Evolutionary conservation across 768 basidiomycete genomes (phyloP).

Genomic region (Harrya chromipes): DNA sequence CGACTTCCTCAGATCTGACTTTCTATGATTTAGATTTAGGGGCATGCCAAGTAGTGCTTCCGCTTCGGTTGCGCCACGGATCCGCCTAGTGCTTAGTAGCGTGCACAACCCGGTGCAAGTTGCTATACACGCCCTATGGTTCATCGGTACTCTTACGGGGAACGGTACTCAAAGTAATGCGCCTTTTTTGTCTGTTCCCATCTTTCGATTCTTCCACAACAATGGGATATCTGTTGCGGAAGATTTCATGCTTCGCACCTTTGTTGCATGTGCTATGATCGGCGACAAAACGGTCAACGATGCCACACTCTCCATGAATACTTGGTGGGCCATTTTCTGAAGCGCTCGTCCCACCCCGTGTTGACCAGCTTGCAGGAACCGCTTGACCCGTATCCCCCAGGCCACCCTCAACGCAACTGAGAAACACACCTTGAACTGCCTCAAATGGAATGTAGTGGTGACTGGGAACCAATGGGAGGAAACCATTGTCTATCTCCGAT

Average conservation of each 20-base stretch:
- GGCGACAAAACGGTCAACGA: conserved; percentile 35
- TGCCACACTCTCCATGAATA: conserved; percentile 25
- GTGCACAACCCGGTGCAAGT: conserved; percentile 29
- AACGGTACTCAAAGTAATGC: conserved; percentile 11
- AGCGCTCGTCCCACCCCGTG: background rate
- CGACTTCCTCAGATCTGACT: background rate
- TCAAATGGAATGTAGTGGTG: conserved; percentile 25
- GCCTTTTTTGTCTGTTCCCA: conserved; percentile 28
- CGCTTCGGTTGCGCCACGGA: conserved; percentile 14
- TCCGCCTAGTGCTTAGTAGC: conserved; percentile 18
- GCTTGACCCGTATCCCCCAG: conserved; percentile 20
- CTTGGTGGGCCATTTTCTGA: conserved; percentile 23
- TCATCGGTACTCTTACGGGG: conserved; percentile 27
- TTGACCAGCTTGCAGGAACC: conserved; percentile 20
- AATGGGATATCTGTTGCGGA: conserved; percentile 27
- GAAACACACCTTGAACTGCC: conserved; percentile 14
- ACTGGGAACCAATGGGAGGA: conserved; percentile 22
- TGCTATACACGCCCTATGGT: conserved; percentile 31
- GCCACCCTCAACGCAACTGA: conserved; percentile 26
- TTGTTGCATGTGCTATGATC: conserved; percentile 35
- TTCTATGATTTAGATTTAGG: conserved; percentile 15
- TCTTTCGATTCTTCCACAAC: conserved; percentile 30
- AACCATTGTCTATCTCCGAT: conserved; percentile 19
- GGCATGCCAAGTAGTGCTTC: conserved; percentile 5
- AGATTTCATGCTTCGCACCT: conserved; percentile 35